A percentile compares a stretch with the other conserved stretches of the same genome.
Conservation (phyloP, 1,284 basidiomycete genomes). For the Cutaneotrichosporon daszewskae region DNA sequence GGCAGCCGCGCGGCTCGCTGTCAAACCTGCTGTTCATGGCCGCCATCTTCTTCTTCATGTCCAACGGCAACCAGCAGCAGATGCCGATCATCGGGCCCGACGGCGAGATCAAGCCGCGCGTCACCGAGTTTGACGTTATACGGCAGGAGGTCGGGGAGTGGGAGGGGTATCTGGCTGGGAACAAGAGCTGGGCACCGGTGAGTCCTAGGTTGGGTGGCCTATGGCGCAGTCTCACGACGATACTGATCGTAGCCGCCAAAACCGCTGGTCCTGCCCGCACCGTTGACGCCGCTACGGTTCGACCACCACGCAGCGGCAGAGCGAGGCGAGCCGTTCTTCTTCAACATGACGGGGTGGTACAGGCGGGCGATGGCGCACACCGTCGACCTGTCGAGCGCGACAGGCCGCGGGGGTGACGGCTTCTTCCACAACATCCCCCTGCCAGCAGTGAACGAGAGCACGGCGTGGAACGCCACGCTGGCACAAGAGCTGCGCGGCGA, state of each 20-base stretch:
- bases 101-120: conserved; percentile 27
- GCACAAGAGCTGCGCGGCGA: conserved; percentile 31
- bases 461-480: conserved; percentile 34
- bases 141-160: conserved; percentile 29
- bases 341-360: conserved; percentile 47
- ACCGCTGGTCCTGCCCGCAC: conserved; percentile 22
- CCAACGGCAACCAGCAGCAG: conserved; percentile 36
- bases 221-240: not conserved
- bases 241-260: conserved; percentile 22
- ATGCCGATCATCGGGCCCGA: conserved; percentile 28
- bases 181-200: conserved; percentile 40
- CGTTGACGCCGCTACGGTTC: conserved; percentile 30
- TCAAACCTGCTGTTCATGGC: not conserved
- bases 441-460: conserved; percentile 25
- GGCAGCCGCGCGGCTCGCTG: not conserved
- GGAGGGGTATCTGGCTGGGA: conserved; percentile 29
- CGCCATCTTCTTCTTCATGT: conserved; percentile 42
- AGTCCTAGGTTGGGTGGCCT: conserved; percentile 7
- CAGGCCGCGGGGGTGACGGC: conserved; percentile 6
- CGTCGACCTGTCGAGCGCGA: conserved; percentile 12
- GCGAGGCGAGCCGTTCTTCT: conserved; percentile 21
- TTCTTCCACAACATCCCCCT: conserved; percentile 28
- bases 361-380: conserved; percentile 31
- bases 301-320: conserved; percentile 12
- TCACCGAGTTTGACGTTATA: conserved; percentile 33